Percentiles rank a stretch among this genome's conserved stretches.
phyloP scores from a whole-genome alignment of 1,284 basidiomycete genomes.

The Mrakiaceae sp. region DNA sequence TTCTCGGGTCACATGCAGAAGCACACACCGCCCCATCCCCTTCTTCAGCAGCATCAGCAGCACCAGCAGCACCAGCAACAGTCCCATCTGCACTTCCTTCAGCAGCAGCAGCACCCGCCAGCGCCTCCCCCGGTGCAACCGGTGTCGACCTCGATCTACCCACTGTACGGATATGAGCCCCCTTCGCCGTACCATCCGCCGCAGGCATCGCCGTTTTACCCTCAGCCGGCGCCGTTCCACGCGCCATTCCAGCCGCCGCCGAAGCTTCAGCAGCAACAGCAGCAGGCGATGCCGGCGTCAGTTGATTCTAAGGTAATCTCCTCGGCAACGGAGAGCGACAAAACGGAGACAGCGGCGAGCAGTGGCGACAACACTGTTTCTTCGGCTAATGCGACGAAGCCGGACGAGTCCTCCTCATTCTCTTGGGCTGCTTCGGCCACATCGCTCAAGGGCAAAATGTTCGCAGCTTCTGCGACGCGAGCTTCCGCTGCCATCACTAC shows the following conservation, averaged over 20 bases:
- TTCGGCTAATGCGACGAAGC: neutral
- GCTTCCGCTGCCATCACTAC: too few relatives aligned
- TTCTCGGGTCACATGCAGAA: neutral
- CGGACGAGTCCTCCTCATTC: too few relatives aligned
- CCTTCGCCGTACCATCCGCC: constrained; percentile 8
- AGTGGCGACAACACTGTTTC: neutral
- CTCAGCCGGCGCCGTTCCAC: neutral
- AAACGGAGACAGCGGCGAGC: too few relatives aligned
- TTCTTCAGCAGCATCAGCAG: neutral
- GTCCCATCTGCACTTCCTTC: neutral
- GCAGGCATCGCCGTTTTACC: constrained; percentile 5
- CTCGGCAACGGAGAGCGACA: too few relatives aligned
- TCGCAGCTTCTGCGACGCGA: too few relatives aligned
- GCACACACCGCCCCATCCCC: neutral
- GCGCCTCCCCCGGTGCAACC: neutral
- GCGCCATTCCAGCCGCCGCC: constrained; percentile 7
- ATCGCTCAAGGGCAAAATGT: too few relatives aligned
- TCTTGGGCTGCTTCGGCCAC: too few relatives aligned
- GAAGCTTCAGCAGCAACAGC: neutral
- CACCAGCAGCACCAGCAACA: neutral
- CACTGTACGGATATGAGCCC: constrained; percentile 1
- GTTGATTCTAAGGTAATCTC: too few relatives aligned
- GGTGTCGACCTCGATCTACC: neutral
- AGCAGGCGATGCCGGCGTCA: neutral
- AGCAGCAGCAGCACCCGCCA: neutral